Evolutionary conservation across 306 rosid species (phyloP), one percentile per base, ranked within the genome.

Genomic region (Quercus robur): DNA sequence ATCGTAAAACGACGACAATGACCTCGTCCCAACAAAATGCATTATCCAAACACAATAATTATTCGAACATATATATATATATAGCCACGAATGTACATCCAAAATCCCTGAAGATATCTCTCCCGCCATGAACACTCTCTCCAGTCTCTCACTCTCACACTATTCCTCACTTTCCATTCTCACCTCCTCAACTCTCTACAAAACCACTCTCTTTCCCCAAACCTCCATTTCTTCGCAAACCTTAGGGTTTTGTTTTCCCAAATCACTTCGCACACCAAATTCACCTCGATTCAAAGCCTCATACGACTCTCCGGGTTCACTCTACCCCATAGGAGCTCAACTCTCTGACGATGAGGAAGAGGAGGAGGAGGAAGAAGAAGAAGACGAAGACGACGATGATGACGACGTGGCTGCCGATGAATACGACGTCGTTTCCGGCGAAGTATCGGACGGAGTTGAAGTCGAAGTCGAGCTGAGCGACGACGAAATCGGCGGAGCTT

Each of bases 61-160:
- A 33, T 67, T 18, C 26, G 54, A 49, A 49, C 17, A 3, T 49
- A 12, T 49, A 2, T 25, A n/a, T n/a, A 9, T 8, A 10, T 64
- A 28, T 33, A 35, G 52, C 44, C 66, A 59, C 33, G 67, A 23
- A 49, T 21, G 67, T 5, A 18, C 49, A 63, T 80, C 72, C 55
- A 25, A 73, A 70, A 56, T 56, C n/a, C 5, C 51, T 73, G 17
- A 69, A 25, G 4, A 82, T 80, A 57, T 52, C 73, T 81, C 88
- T 92, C 97, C 97, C 98, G 98, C 98, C 97, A 92, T 92, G 87
- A 89, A 72, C 85, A 44, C 85, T 5, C 67, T 64, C 68, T 74
- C 81, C 46, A 52, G 82, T 82, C 86, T 79, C 81, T 51, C 80
- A 4, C 78, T 85, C 12, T 61, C 82, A 1, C 69, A 14, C 76